A percentile compares a stretch with the other conserved stretches of the same genome.
Evolutionary conservation across 2,329 filamentous ascomycete genomes (phyloP).

Genomic region (Thelonectria blattea): DNA sequence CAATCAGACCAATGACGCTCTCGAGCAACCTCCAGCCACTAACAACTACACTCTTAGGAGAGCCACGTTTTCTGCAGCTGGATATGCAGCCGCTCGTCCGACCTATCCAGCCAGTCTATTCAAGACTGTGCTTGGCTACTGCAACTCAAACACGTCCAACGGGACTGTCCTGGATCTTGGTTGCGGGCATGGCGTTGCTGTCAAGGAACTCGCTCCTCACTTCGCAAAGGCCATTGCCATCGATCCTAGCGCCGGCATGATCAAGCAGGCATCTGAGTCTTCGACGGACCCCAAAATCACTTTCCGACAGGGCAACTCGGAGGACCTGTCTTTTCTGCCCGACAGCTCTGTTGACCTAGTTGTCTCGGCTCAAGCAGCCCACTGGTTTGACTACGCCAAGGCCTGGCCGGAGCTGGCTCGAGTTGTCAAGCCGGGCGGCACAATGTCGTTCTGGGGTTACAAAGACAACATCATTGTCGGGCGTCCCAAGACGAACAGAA

Average conservation of each 20-base stretch:
- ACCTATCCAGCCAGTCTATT: slow-evolving; percentile 63
- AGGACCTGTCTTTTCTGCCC: slow-evolving; percentile 58
- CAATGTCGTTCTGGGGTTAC: slow-evolving; percentile 71
- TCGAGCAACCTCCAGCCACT: not conserved
- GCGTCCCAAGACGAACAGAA: slow-evolving; percentile 55
- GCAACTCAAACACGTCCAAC: slow-evolving; percentile 45
- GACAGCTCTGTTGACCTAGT: slow-evolving; percentile 59
- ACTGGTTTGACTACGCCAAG: slow-evolving; percentile 68
- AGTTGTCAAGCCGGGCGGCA: slow-evolving; percentile 60
- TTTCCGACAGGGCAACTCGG: slow-evolving; percentile 58
- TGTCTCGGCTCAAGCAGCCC: slow-evolving; percentile 62
- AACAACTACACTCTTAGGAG: slow-evolving; percentile 47
- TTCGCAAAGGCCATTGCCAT: slow-evolving; percentile 60
- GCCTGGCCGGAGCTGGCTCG: slow-evolving; percentile 62
- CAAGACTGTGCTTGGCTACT: slow-evolving; percentile 59
- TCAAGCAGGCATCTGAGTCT: slow-evolving; percentile 54
- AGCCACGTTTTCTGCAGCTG: slow-evolving; percentile 59
- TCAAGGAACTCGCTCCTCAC: slow-evolving; percentile 57
- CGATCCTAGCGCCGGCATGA: slow-evolving; percentile 65
- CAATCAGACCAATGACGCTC: slow-evolving; percentile 1
- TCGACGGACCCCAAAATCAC: slow-evolving; percentile 52
- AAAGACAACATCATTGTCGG: slow-evolving; percentile 67
- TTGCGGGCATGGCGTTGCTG: slow-evolving; percentile 65
- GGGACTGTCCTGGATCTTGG: slow-evolving; percentile 63
- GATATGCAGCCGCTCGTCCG: slow-evolving; percentile 66